Conservation (phyloP, 2,329 filamentous ascomycete genomes). For the Emergomyces africanus region DNA sequence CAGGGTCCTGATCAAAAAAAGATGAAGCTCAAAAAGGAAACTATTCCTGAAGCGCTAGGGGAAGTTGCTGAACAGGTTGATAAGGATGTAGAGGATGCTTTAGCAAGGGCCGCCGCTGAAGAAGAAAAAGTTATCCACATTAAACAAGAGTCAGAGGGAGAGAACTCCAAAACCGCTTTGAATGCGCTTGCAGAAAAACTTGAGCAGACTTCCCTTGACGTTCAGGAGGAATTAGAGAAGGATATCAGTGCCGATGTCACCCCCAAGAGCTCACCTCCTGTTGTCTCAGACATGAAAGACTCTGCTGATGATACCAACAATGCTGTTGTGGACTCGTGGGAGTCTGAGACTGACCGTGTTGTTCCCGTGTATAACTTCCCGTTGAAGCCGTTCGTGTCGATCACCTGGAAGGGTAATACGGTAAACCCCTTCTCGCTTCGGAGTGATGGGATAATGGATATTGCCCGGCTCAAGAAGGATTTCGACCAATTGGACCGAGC, state of each 20-base stretch:
- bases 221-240: conserved; percentile 39
- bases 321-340: conserved; percentile 21
- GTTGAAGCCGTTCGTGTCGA: conserved; percentile 90
- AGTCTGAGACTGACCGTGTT: conserved; percentile 51
- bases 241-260: conserved; percentile 41
- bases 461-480: conserved; percentile 90
- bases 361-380: conserved; percentile 90
- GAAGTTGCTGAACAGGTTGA: conserved; percentile 50
- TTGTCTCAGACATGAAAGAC: conserved; percentile 41
- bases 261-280: conserved; percentile 36
- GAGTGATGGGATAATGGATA: conserved; percentile 74
- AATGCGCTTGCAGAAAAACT: conserved; percentile 20
- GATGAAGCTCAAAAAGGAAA: conserved; percentile 38
- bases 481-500: conserved; percentile 96
- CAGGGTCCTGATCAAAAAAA: background rate
- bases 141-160: conserved; percentile 22
- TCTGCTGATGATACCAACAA: conserved; percentile 20
- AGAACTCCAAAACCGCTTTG: conserved; percentile 22
- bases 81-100: conserved; percentile 51
- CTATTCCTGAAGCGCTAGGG: conserved; percentile 56
- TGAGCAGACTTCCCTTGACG: conserved; percentile 30
- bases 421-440: conserved; percentile 52
- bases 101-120: conserved; percentile 46
- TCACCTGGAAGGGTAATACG: conserved; percentile 46
- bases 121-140: conserved; percentile 35